These are phyloP conservation scores for Tetracentron sinense DNA, from an alignment of 164 flowering plant species.

Conservation along the genomic window DNA sequence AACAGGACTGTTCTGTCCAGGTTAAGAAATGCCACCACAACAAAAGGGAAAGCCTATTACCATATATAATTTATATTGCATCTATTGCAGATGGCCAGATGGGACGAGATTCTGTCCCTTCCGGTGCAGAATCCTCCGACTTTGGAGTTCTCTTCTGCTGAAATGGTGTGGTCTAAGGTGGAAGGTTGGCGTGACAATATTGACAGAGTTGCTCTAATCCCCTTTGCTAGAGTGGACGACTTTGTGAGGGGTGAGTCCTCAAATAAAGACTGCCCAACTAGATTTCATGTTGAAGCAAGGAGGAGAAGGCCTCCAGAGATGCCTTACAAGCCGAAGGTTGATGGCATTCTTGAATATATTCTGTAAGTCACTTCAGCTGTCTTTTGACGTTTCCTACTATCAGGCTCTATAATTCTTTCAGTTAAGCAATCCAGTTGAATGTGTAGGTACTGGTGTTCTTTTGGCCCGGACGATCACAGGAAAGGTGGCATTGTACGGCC, in stretches of 20 bases:
- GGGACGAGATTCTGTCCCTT: slow-evolving; percentile 86
- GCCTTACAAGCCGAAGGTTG: slow-evolving; percentile 81
- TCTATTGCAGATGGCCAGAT: slow-evolving; percentile 74
- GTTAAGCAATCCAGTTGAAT: slow-evolving; percentile 16
- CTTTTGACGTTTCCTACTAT: neutral
- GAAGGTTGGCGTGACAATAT: slow-evolving; percentile 89
- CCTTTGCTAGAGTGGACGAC: slow-evolving; percentile 90
- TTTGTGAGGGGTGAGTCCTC: slow-evolving; percentile 87
- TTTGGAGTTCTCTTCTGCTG: slow-evolving; percentile 72
- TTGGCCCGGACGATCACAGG: slow-evolving; percentile 96
- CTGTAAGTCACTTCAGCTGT: slow-evolving; percentile 85
- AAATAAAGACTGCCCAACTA: slow-evolving; percentile 82
- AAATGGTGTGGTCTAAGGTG: slow-evolving; percentile 86
- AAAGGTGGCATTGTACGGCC: slow-evolving; percentile 85
- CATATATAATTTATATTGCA: neutral
- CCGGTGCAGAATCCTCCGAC: slow-evolving; percentile 90
- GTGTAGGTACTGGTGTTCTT: slow-evolving; percentile 98
- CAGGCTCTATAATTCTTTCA: neutral
- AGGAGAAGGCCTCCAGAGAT: slow-evolving; percentile 49
- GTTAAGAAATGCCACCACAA: too few relatives aligned
- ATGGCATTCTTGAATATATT: slow-evolving; percentile 89
- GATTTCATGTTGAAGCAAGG: slow-evolving; percentile 96
- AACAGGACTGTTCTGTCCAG: too few relatives aligned
- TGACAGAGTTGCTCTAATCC: slow-evolving; percentile 84
- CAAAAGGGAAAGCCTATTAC: neutral